Evolutionary conservation across 352 stramenopile genomes (phyloP).

Genomic region (Elongisporangium anandrum): DNA sequence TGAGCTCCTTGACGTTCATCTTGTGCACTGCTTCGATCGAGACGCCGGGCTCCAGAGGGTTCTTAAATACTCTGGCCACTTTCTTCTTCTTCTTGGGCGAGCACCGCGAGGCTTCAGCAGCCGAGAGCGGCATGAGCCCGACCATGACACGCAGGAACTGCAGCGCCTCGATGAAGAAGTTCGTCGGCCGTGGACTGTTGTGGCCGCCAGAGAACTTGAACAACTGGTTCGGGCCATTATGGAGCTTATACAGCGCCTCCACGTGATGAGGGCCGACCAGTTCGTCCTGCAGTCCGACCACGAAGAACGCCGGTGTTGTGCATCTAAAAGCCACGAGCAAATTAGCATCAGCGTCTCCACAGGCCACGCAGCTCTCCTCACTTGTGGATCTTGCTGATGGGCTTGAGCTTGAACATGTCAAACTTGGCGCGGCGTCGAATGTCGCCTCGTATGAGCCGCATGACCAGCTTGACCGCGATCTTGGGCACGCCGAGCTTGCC

Average conservation of each 20-base stretch:
- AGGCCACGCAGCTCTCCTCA: conserved; percentile 15
- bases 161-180: conserved; percentile 76
- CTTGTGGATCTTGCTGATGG: conserved; percentile 67
- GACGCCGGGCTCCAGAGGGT: conserved; percentile 45
- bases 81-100: conserved; percentile 24
- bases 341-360: not conserved
- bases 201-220: conserved; percentile 79
- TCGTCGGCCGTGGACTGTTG: conserved; percentile 70
- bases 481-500: conserved; percentile 79
- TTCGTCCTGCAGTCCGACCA: conserved; percentile 72
- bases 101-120: conserved; percentile 31
- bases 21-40: conserved; percentile 62
- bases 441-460: conserved; percentile 72
- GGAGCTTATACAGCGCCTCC: conserved; percentile 60
- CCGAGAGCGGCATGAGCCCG: conserved; percentile 55
- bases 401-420: conserved; percentile 87
- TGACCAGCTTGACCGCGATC: conserved; percentile 78
- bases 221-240: conserved; percentile 77
- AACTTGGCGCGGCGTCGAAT: conserved; percentile 83
- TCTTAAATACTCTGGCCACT: conserved; percentile 48
- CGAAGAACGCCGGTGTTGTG: conserved; percentile 71
- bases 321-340: conserved; percentile 13
- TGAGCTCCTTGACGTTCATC: conserved; percentile 81
- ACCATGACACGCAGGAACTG: conserved; percentile 82
- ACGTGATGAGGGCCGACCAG: conserved; percentile 75